These are phyloP conservation scores for Aspergillus asperescens DNA, from an alignment of 495 filamentous ascomycete species.

Conservation along the genomic window DNA sequence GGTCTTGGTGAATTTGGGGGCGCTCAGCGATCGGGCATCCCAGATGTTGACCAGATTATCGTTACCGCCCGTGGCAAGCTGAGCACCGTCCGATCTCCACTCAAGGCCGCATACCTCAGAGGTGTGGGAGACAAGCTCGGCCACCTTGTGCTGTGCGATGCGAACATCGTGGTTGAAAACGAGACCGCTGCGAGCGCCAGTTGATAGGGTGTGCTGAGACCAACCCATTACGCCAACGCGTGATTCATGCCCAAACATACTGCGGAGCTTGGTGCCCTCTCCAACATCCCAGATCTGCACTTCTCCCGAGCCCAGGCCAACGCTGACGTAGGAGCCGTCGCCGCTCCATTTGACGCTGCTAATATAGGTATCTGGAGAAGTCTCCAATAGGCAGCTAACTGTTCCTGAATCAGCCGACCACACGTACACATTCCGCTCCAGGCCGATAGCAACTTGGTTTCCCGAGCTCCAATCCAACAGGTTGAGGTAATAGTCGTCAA, in stretches of 20 bases:
- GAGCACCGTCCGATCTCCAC: constrained; percentile 92
- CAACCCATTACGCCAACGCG: constrained; percentile 97
- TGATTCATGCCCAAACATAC: constrained; percentile 95
- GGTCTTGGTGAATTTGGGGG: constrained; percentile 98
- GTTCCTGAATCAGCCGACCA: constrained; percentile 96
- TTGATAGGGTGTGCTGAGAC: constrained; percentile 96
- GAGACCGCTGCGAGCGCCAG: constrained; percentile 87
- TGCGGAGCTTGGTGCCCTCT: constrained; percentile 88
- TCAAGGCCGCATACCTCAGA: constrained; percentile 97
- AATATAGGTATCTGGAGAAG: constrained; percentile 84
- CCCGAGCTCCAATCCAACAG: constrained; percentile 94
- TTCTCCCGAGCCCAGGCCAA: constrained; percentile 90
- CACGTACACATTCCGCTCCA: constrained; percentile 95
- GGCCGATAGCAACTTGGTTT: constrained; percentile 96
- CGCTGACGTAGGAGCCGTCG: constrained; percentile 93
- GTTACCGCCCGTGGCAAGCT: constrained; percentile 95
- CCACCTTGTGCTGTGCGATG: constrained; percentile 94
- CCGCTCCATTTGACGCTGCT: constrained; percentile 98
- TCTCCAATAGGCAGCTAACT: constrained; percentile 82
- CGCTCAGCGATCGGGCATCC: constrained; percentile 87
- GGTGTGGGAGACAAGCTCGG: constrained; percentile 92
- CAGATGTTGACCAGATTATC: constrained; percentile 99
- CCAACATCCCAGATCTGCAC: constrained; percentile 99
- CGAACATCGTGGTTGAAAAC: constrained; percentile 99
- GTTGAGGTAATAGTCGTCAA: constrained; percentile 99